Conservation (phyloP, 2,329 filamentous ascomycete genomes). For the Beauveria sp. region DNA sequence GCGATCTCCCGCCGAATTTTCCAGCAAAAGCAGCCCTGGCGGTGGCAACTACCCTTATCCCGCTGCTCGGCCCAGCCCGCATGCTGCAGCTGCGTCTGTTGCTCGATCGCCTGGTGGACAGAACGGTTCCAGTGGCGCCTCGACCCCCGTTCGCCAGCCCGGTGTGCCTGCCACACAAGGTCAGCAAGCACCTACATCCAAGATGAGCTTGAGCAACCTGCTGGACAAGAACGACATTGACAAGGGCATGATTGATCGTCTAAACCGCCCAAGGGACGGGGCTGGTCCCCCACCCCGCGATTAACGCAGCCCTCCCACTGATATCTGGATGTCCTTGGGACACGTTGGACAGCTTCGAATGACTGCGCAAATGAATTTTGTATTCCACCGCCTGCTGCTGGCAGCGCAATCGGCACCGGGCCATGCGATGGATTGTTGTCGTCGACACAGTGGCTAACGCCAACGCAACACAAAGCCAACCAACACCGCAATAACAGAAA, state of each 20-base stretch:
- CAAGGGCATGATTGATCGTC: constrained; percentile 44
- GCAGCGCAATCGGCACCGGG: not conserved
- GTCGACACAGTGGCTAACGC: not conserved
- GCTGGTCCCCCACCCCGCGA: not conserved
- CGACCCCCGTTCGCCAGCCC: constrained; percentile 24
- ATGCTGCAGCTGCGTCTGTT: constrained; percentile 11
- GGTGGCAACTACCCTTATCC: constrained; percentile 33
- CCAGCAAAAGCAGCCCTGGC: constrained; percentile 40
- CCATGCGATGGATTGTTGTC: not conserved
- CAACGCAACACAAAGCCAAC: not conserved
- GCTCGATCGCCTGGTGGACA: constrained; percentile 25
- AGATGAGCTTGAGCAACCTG: constrained; percentile 46
- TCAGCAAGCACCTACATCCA: constrained; percentile 27
- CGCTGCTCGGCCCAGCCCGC: constrained; percentile 30
- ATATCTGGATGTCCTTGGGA: constrained; percentile 10
- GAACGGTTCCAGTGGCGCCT: constrained; percentile 29
- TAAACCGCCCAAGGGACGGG: constrained; percentile 32
- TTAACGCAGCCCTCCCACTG: not conserved
- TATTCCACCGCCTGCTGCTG: constrained; percentile 3
- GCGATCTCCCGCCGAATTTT: constrained; percentile 44
- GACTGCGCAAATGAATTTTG: not conserved
- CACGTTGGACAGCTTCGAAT: not conserved
- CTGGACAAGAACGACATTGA: constrained; percentile 49
- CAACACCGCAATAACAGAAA: not conserved
- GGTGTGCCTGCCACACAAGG: constrained; percentile 17